A percentile compares a stretch with the other conserved stretches of the same genome.
Conservation (phyloP, 2,329 filamentous ascomycete species). For the Trichoderma atrobrunneum region DNA sequence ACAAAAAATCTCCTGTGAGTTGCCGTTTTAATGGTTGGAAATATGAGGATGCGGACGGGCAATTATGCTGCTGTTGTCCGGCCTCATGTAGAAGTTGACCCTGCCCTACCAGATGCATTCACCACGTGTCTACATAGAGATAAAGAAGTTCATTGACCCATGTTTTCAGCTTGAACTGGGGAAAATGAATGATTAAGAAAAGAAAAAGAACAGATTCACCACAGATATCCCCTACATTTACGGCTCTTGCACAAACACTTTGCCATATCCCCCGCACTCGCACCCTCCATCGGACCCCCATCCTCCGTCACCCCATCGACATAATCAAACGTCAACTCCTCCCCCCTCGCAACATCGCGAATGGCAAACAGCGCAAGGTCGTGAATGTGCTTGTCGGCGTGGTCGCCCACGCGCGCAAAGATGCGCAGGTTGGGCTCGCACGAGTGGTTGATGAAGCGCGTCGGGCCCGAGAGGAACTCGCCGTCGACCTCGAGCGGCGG, state of each 20-base stretch:
- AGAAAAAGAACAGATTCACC: slow-evolving; percentile 42
- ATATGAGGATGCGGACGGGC: not conserved
- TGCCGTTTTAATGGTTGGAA: not conserved
- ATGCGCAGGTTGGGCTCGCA: slow-evolving; percentile 77
- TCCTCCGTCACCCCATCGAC: slow-evolving; percentile 60
- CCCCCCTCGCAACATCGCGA: slow-evolving; percentile 59
- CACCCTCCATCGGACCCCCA: slow-evolving; percentile 42
- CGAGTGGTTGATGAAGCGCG: slow-evolving; percentile 79
- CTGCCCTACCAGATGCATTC: not conserved
- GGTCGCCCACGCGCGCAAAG: slow-evolving; percentile 75
- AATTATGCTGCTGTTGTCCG: not conserved
- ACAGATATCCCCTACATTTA: slow-evolving; percentile 68
- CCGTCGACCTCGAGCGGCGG: slow-evolving; percentile 64
- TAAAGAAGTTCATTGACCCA: too few species aligned
- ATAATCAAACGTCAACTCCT: slow-evolving; percentile 80
- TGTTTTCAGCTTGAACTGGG: too few species aligned
- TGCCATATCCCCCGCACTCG: slow-evolving; percentile 50
- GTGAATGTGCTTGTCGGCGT: slow-evolving; percentile 70
- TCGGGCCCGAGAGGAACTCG: slow-evolving; percentile 74
- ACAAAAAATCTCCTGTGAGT: not conserved
- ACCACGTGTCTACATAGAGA: not conserved
- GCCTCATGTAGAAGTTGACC: not conserved
- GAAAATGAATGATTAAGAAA: not conserved
- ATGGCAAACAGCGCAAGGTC: slow-evolving; percentile 75
- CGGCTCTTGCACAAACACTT: slow-evolving; percentile 60